Evolutionary conservation across 2,329 filamentous ascomycete genomes (phyloP), one percentile per base, ranked within the genome.

Genomic region (Orbilia quercus): DNA sequence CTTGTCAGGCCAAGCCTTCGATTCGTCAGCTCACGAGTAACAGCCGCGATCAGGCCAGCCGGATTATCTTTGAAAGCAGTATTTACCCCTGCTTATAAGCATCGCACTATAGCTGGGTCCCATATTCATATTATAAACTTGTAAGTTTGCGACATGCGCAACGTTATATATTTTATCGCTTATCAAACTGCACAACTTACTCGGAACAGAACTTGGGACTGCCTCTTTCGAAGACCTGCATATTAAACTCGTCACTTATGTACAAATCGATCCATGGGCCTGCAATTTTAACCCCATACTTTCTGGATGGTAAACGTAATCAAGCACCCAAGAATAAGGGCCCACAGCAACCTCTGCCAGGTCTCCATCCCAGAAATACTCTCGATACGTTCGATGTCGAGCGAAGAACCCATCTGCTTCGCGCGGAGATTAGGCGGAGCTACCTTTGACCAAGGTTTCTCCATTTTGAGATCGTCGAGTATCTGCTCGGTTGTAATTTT

Each of bases 401-500:
- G 42, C n/a, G 67, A 54, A 11, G 44, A 54, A 14, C 67, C 67
- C 53, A 38, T 55, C 38, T 65, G 36, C 50, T 65, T 65, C 16
- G 53, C 59, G 2, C 38, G 38, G 18, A 53, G 20, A 40, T 65
- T 55, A 31, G 59, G 67, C 34, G 53, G 67, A 34, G 59, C 20
- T 1, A 45, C 36, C 12, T 50, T 47, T 25, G 53, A 58, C 67
- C 67, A 72, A 22, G 67, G 67, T 25, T 72, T 72, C 40, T 51
- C 53, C 51, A 72, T 31, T 34, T 65, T 65, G 14, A 72, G 40
- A 23, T 72, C 67, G 18, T 72, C 59, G 16, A 72, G 59, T 31
- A 72, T 72, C 55, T 72, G 67, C 20, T 72, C 67, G 36, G 59
- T 72, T 20, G 86, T 85, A 62, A 91, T 83, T 79, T 87, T 89